Evolutionary conservation across 2,329 filamentous ascomycete genomes (phyloP).

Genomic region (Drechslerella dactyloides): DNA sequence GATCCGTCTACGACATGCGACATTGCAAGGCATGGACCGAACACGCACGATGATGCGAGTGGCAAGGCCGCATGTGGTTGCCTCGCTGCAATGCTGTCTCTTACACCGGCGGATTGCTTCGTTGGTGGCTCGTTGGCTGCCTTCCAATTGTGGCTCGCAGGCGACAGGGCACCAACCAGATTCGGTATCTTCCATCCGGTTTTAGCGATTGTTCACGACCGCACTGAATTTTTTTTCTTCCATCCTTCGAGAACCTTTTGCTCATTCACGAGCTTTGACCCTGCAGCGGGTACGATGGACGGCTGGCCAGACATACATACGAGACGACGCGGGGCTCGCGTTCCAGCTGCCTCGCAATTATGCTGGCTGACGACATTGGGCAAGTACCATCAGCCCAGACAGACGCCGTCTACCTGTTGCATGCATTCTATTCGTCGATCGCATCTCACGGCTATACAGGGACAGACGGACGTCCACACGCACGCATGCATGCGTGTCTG

Average conservation of each 20-base stretch:
- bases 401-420: conserved; percentile 36
- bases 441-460: too few relatives aligned
- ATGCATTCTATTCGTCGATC: too few relatives aligned
- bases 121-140: conserved; percentile 24
- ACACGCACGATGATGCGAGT: conserved; percentile 22
- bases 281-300: too few relatives aligned
- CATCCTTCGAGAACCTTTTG: background rate
- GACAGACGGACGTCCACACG: too few relatives aligned
- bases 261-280: too few relatives aligned
- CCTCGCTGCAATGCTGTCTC: conserved; percentile 17
- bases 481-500: too few relatives aligned
- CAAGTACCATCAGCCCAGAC: background rate
- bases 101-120: conserved; percentile 30
- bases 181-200: conserved; percentile 42
- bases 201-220: conserved; percentile 24
- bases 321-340: too few relatives aligned
- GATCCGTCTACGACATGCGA: too few relatives aligned
- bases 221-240: background rate
- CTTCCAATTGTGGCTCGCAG: conserved; percentile 40
- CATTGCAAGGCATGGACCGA: background rate
- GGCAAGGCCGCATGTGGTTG: conserved; percentile 39
- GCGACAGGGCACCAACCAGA: conserved; percentile 48
- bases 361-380: background rate
- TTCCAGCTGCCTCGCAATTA: background rate
- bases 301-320: too few relatives aligned